A percentile compares a stretch with the other conserved stretches of the same genome.
phyloP scores from a whole-genome alignment of 1,139 yeast species.

The Hansenula sp. region DNA sequence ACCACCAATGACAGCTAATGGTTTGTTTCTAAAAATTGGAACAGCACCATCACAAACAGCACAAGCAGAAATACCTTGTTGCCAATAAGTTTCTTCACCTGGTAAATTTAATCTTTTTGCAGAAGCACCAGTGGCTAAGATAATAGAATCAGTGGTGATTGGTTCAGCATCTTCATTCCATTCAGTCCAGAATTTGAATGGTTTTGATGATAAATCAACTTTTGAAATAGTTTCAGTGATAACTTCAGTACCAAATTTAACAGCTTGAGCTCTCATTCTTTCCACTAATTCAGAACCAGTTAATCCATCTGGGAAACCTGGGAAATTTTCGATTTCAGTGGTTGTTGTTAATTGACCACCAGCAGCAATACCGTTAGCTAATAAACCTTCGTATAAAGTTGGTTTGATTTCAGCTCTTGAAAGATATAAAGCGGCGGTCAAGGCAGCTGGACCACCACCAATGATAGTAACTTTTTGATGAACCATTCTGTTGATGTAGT shows the following conservation, averaged over 20 bases:
- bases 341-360: slow-evolving; percentile 99
- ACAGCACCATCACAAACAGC: slow-evolving; percentile 99
- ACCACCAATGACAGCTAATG: slow-evolving; percentile 96
- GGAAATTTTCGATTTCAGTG: slow-evolving; percentile 95
- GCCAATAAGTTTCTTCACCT: slow-evolving; percentile 98
- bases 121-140: slow-evolving; percentile 95
- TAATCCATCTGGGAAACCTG: slow-evolving; percentile 96
- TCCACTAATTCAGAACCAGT: slow-evolving; percentile 89
- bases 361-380: slow-evolving; percentile 97
- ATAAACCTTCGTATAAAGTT: slow-evolving; percentile 88
- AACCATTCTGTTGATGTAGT: slow-evolving; percentile 46
- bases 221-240: slow-evolving; percentile 92
- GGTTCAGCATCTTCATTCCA: slow-evolving; percentile 88
- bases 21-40: slow-evolving; percentile 96
- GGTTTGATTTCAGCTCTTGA: slow-evolving; percentile 97
- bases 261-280: slow-evolving; percentile 84
- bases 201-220: slow-evolving; percentile 79
- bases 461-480: slow-evolving; percentile 89
- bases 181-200: slow-evolving; percentile 97
- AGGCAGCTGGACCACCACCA: slow-evolving; percentile 99
- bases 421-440: slow-evolving; percentile 95
- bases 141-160: slow-evolving; percentile 85
- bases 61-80: slow-evolving; percentile 97
- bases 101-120: slow-evolving; percentile 92
- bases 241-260: slow-evolving; percentile 84